A percentile compares a stretch with the other conserved stretches of the same genome.
Evolutionary conservation across 371 early-diverging fungal genomes (phyloP).

Genomic region (Zancudomyces culisetae): DNA sequence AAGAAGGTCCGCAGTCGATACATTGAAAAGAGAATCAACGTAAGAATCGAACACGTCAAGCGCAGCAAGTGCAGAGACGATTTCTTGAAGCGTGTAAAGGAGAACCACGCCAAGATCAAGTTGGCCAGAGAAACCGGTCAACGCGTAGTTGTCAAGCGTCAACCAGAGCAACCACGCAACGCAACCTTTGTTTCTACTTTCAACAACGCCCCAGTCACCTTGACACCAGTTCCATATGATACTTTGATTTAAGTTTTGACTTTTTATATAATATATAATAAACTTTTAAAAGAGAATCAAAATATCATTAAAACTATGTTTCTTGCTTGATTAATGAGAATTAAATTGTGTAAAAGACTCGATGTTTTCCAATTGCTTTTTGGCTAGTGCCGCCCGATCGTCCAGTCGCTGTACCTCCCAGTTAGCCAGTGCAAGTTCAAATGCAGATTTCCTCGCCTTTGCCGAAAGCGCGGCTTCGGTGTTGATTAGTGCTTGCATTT

Average conservation of each 20-base stretch:
- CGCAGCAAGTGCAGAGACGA: slow-evolving; percentile 99
- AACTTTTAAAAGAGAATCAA: not conserved
- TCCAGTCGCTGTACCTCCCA: slow-evolving; percentile 4
- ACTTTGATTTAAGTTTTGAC: slow-evolving; percentile 20
- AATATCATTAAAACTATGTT: too few species aligned
- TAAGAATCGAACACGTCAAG: slow-evolving; percentile 98
- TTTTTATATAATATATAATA: not conserved
- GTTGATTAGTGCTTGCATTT: not conserved
- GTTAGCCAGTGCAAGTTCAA: slow-evolving; percentile 1
- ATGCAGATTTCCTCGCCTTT: slow-evolving; percentile 1
- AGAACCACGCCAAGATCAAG: slow-evolving; percentile 69
- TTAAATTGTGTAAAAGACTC: slow-evolving; percentile 1
- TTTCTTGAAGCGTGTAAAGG: slow-evolving; percentile 92
- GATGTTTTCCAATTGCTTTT: slow-evolving; percentile 1
- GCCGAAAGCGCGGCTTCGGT: not conserved
- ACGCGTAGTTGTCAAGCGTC: slow-evolving; percentile 77
- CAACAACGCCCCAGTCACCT: slow-evolving; percentile 78
- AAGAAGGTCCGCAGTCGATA: slow-evolving; percentile 95
- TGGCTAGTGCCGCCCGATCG: not conserved
- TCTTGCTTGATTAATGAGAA: too few species aligned
- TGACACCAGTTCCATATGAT: slow-evolving; percentile 90
- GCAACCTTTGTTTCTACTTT: slow-evolving; percentile 76
- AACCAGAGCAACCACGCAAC: slow-evolving; percentile 78
- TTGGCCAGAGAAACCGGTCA: slow-evolving; percentile 37
- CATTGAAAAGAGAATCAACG: slow-evolving; percentile 96